Base-by-base conservation (phyloP, 768 basidiomycete species). In the Coprinopsis sp. region DNA sequence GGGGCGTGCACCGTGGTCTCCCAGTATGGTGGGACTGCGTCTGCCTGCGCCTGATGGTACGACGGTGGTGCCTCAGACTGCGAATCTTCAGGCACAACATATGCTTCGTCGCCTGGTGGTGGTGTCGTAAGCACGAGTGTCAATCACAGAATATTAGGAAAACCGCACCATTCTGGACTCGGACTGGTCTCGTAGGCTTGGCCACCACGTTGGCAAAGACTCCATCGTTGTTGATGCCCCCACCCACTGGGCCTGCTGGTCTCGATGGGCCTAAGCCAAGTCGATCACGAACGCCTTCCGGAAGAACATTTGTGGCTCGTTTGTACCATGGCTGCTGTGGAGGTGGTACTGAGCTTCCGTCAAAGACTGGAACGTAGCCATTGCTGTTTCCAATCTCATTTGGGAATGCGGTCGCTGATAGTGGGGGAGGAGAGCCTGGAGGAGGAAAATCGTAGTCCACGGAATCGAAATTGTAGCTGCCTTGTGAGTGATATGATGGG, bases 21-120 rank as follows among this genome's bases (percentile, higher is more conserved):
- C 82, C 92, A 97, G 66, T 99, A 99, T 1, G 93, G 89, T 3
- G 96, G 96, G 6, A 92, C 93, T n/a, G 91, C 82, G 64, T 99
- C 96, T 13, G 88, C 83, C 60, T 94, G 84, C 8, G 96, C 96
- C 24, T 82, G 75, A 12, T 90, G 84, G 63, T 99, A 98, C 6
- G 94, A 87, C 1, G 96, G 96, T 4, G 94, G 92, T 0, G 84
- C 82, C 48, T 94, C 86, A 47, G 85, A 81, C 55, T 87, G 79
- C 6, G 79, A 66, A 40, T 91, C 87, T 64, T 97, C 93, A 6
- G 92, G 91, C 30, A 87, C 84, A 53, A 83, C 66, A 61, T 74
- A 81, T n/a, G 75, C 79, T 57, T 78, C 77, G 49, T 88, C 85
- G 25, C 83, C 87, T 87, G 51, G 42, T 2, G 34, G 50, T 31